These are phyloP conservation scores for Ormosia semicastrata DNA, from an alignment of 306 rosid species.

Conservation along the genomic window DNA sequence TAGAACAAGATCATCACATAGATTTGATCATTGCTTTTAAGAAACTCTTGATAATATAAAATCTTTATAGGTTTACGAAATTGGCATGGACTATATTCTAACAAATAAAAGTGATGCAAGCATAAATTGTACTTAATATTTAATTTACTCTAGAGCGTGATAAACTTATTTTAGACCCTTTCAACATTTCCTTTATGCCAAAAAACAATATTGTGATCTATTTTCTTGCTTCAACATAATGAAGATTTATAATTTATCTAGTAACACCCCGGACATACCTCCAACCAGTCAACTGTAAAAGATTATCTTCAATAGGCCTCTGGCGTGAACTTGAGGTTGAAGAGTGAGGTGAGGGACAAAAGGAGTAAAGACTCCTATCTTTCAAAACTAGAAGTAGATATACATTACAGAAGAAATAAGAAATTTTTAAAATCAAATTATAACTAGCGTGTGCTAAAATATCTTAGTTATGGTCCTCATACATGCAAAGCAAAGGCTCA, in stretches of 20 bases:
- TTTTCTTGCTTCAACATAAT: background rate
- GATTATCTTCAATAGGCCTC: background rate
- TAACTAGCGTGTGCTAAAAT: background rate
- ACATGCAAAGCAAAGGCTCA: background rate
- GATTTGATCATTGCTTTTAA: background rate
- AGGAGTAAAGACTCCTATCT: background rate
- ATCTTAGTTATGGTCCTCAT: background rate
- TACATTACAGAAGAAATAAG: background rate
- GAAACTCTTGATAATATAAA: background rate
- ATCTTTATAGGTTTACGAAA: background rate
- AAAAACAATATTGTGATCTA: background rate
- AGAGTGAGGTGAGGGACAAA: background rate
- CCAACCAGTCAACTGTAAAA: background rate
- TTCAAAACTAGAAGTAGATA: background rate
- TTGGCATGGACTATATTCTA: background rate
- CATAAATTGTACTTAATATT: background rate
- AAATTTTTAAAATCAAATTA: background rate
- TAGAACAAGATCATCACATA: background rate
- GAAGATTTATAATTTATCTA: background rate
- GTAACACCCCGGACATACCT: background rate
- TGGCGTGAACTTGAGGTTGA: background rate
- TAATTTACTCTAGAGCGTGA: background rate
- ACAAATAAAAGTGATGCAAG: background rate
- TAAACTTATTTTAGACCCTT: background rate
- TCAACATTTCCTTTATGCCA: background rate